A percentile compares a stretch with the other conserved stretches of the same genome.
These are phyloP conservation scores for Rhynchosporium secalis DNA, from an alignment of 2,329 filamentous ascomycete genomes.

Conservation along the genomic window DNA sequence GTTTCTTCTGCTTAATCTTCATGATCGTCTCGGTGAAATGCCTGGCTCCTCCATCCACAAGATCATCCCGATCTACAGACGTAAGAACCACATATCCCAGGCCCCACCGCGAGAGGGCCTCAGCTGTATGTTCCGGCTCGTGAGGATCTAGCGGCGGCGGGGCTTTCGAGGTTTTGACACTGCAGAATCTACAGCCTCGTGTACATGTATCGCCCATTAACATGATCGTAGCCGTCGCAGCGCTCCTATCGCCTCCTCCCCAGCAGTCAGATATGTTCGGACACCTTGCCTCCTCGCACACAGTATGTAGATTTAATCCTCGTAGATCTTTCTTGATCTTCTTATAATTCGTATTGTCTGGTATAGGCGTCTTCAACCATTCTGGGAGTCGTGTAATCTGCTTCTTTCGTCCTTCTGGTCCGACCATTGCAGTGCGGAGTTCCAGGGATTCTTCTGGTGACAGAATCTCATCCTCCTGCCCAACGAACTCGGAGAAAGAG, in stretches of 20 bases:
- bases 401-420: constrained; percentile 60
- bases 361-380: constrained; percentile 97
- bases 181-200: constrained; percentile 93
- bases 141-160: constrained; percentile 85
- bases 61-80: constrained; percentile 88
- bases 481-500: constrained; percentile 59
- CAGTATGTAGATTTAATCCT: constrained; percentile 87
- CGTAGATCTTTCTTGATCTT: constrained; percentile 92
- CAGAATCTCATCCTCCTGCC: constrained; percentile 44
- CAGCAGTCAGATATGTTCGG: constrained; percentile 98
- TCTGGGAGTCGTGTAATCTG: constrained; percentile 76
- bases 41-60: constrained; percentile 80
- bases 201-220: constrained; percentile 99
- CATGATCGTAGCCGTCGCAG: constrained; percentile 98
- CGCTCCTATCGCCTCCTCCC: constrained; percentile 85
- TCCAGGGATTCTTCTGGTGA: constrained; percentile 57
- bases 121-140: constrained; percentile 94
- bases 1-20: constrained; percentile 84
- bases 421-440: constrained; percentile 62
- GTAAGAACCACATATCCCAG: constrained; percentile 95
- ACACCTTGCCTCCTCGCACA: constrained; percentile 96
- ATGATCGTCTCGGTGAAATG: constrained; percentile 95
- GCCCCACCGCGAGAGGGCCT: constrained; percentile 90
- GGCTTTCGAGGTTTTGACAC: constrained; percentile 81
- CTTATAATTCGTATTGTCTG: constrained; percentile 81